Base-by-base conservation (phyloP, 2,329 filamentous ascomycete species). In the Dothideomycetes sp. region DNA sequence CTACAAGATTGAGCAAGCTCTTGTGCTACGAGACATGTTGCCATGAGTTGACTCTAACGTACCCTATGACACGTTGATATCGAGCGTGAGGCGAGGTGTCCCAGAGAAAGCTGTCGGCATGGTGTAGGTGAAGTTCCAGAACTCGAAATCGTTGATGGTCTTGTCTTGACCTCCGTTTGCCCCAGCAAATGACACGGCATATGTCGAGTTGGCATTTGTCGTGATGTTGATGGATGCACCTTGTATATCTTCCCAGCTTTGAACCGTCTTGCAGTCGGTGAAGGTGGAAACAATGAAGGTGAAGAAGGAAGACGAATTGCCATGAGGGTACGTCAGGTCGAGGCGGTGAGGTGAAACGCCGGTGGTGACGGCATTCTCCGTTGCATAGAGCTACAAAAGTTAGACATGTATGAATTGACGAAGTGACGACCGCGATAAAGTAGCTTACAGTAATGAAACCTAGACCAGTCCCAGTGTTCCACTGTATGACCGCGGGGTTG, bases 401-500 rank as follows among this genome's bases (percentile, higher is more conserved):
- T 24, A 39, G 19, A n/a, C n/a, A n/a, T n/a, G n/a, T n/a, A n/a
- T n/a, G n/a, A n/a, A n/a, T 17, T 12, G 9, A n/a, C 11, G 31
- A 22, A 4, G 3, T n/a, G 18, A 33, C 11, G n/a, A 33, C 15
- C 13, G 11, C 13, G 10, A 22, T n/a, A 33, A 31, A 16, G 16
- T 13, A 15, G 8, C 22, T 6, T 20, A 40, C 37, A 2, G 38
- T 59, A 31, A 57, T 52, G 36, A 59, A 61, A 6, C 54, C 54
- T 15, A 62, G 54, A 34, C 64, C 62, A 15, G 51, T 49, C 4
- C 61, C 64, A 4, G 63, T 43, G 64, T 12, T 53, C 77, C 76
- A 80, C 49, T 80, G 76, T 0, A 74, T 65, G 5, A 80, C 69
- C 0, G 72, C 71, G 0, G 76, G 76, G 44, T 72, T 78, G 55